Evolutionary conservation across 345 rosid species (phyloP), one percentile per base, ranked within the genome.

Genomic region (Nasturtium officinale): DNA sequence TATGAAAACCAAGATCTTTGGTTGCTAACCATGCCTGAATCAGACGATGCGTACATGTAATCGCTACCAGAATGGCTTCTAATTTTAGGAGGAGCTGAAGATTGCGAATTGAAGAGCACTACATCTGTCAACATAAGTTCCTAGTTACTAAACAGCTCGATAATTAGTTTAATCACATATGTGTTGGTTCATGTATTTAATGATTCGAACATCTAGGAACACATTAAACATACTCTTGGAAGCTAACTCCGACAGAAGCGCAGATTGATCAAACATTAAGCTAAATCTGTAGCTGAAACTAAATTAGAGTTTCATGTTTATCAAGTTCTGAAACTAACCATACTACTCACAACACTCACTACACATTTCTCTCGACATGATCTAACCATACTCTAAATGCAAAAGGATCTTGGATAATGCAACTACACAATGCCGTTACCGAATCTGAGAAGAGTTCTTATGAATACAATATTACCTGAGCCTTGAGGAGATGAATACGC

Each of bases 1-100:
- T 88, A 95, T 1, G 99, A 86, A 83, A 95, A 91, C 92, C 96
- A 87, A 30, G 96, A 81, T 82, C 77, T 87, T 63, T 96, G 89
- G 73, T 86, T 87, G 81, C 78, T 86, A 38, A 85, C 81, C 18
- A 81, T 92, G 30, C 96, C 89, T 35, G 90, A 71, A 56, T 91
- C 94, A 3, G 99, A 78, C 15, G 87, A 80, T 5, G 96, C 83
- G 75, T 83, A 83, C 73, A 83, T 72, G 71, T 79, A 82, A 72
- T 82, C 86, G 79, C 78, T 86, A 33, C 83, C 81, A 55, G 96
- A 81, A 62, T 73, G 81, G 76, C 82, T 82, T 76, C 85, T 82
- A 54, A 69, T 63, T 11, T 76, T 79, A 16, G 67, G 67, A 21
- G 77, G 83, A 50, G 74, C 85, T 64, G 90, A 83, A 64, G 90